Conservation (phyloP, 352 stramenopile genomes). For the Pythium rishiriense region DNA sequence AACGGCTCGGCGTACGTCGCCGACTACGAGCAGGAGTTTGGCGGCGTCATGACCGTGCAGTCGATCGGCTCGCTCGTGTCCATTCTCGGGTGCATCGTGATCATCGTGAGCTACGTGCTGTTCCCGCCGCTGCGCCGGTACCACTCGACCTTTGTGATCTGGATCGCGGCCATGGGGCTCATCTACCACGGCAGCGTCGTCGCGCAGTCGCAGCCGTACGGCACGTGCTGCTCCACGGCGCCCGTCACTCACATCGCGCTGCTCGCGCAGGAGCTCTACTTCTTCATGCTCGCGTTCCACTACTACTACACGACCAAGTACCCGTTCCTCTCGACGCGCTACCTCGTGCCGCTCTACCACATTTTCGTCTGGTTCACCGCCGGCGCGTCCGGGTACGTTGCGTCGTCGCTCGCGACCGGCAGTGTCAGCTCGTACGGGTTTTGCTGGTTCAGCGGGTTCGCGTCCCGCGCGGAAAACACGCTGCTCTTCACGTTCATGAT, state of each 20-base stretch:
- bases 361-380: conserved; percentile 60
- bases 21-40: conserved; percentile 47
- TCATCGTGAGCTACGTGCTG: conserved; percentile 77
- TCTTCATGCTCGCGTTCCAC: conserved; percentile 83
- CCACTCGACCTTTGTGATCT: conserved; percentile 77
- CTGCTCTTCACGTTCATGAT: conserved; percentile 68
- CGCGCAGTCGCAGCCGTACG: conserved; percentile 50
- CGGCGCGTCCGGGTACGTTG: conserved; percentile 51
- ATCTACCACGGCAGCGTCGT: conserved; percentile 77
- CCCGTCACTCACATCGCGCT: conserved; percentile 68
- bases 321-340: conserved; percentile 76
- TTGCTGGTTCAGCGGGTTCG: conserved; percentile 69
- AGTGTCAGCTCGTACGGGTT: conserved; percentile 77
- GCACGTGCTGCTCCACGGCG: conserved; percentile 62
- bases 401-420: conserved; percentile 41
- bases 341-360: conserved; percentile 73
- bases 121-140: conserved; percentile 83
- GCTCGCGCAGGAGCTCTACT: conserved; percentile 81
- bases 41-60: conserved; percentile 51
- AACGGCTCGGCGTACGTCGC: not conserved
- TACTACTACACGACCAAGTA: conserved; percentile 90
- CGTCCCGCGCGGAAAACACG: conserved; percentile 37
- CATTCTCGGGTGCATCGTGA: conserved; percentile 71
- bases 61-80: conserved; percentile 67
- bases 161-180: conserved; percentile 80